Evolutionary conservation across 2,329 filamentous ascomycete genomes (phyloP).

Genomic region (Nemania sp.): DNA sequence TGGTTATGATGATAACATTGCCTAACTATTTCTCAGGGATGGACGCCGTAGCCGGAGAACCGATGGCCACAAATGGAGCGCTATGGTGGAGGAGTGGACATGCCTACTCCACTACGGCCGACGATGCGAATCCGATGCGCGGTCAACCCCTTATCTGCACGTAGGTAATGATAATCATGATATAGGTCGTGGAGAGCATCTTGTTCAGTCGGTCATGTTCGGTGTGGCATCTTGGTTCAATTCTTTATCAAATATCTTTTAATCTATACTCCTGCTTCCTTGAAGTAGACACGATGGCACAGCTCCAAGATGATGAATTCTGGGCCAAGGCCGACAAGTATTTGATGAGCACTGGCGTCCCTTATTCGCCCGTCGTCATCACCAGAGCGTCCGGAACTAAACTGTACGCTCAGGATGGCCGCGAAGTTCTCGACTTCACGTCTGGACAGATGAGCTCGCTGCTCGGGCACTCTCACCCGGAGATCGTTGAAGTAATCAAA

Average conservation of each 20-base stretch:
- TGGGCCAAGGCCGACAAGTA: conserved; percentile 35
- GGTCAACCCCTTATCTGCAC: too few relatives aligned
- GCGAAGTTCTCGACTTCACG: conserved; percentile 60
- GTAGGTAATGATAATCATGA: too few relatives aligned
- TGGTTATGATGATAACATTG: too few relatives aligned
- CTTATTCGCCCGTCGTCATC: conserved; percentile 41
- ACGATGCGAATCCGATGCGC: not conserved
- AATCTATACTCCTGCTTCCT: not conserved
- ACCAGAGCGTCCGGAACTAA: conserved; percentile 47
- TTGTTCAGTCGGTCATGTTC: not conserved
- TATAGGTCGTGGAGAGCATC: too few relatives aligned
- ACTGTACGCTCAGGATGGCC: conserved; percentile 50
- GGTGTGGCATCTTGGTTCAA: not conserved
- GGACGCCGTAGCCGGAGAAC: too few relatives aligned
- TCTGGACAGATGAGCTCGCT: conserved; percentile 64
- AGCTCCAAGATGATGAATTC: conserved; percentile 15
- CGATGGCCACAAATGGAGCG: too few relatives aligned
- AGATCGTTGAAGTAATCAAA: conserved; percentile 57
- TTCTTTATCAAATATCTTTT: not conserved
- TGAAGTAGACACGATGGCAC: not conserved
- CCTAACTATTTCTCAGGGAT: too few relatives aligned
- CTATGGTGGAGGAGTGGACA: not conserved
- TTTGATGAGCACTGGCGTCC: conserved; percentile 19
- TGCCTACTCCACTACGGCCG: not conserved
- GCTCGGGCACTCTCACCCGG: conserved; percentile 60